phyloP scores from a whole-genome alignment of 1,284 basidiomycete genomes.

The Marasmius oreades region DNA sequence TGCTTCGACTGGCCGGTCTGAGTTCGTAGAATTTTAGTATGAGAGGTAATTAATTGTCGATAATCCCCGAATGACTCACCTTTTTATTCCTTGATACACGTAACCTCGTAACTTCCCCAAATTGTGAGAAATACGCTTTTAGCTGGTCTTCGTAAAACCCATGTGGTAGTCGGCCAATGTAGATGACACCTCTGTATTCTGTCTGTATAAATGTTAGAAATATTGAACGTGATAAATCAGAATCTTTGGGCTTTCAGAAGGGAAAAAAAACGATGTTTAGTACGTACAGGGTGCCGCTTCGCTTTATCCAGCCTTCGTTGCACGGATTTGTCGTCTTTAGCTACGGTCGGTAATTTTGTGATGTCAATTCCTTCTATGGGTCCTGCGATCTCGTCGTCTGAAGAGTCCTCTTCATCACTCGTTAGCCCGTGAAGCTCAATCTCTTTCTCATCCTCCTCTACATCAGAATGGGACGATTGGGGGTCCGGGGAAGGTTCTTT shows the following conservation, averaged over 20 bases:
- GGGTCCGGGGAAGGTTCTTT: conserved; percentile 6
- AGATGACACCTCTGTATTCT: conserved; percentile 82
- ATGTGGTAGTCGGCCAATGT: conserved; percentile 89
- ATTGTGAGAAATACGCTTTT: conserved; percentile 91
- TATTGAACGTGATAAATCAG: neutral
- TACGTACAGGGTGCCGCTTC: conserved; percentile 69
- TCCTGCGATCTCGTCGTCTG: conserved; percentile 67
- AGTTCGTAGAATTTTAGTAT: neutral
- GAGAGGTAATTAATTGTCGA: neutral
- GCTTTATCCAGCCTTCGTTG: conserved; percentile 82
- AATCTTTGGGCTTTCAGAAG: too few species aligned
- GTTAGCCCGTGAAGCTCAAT: conserved; percentile 69
- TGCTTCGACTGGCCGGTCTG: conserved; percentile 95
- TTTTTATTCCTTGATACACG: conserved; percentile 93
- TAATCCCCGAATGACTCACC: conserved; percentile 37
- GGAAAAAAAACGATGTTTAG: conserved; percentile 6
- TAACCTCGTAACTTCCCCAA: conserved; percentile 87
- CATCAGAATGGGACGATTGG: conserved; percentile 10
- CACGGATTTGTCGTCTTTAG: conserved; percentile 81
- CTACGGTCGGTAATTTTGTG: conserved; percentile 71
- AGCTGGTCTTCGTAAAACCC: conserved; percentile 98
- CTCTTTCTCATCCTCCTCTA: conserved; percentile 31
- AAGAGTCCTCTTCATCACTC: conserved; percentile 77
- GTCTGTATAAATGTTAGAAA: conserved; percentile 36
- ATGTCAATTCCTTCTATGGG: conserved; percentile 55